Conservation (phyloP, 208 protist species). For the Trypanosoma theileri region DNA sequence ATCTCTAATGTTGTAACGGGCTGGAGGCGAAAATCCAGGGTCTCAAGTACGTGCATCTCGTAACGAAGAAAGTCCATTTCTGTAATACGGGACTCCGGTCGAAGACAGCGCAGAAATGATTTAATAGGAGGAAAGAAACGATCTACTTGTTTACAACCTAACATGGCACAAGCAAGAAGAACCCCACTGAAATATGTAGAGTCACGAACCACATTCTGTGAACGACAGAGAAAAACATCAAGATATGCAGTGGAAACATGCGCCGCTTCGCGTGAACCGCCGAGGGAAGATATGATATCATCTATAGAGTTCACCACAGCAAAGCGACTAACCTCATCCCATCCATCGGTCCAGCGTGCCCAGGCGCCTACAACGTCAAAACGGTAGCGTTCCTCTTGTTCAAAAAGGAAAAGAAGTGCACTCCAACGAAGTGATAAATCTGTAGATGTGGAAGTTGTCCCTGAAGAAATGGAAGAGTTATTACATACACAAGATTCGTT, state of each 20-base stretch:
- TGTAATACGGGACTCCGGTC: conserved; percentile 36
- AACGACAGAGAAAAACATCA: conserved; percentile 59
- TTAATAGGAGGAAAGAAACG: conserved; percentile 64
- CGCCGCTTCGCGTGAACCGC: conserved; percentile 56
- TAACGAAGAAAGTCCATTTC: conserved; percentile 52
- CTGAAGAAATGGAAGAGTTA: not conserved
- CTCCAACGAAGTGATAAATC: conserved; percentile 7
- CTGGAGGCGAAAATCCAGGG: conserved; percentile 28
- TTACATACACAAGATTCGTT: not conserved
- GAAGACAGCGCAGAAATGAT: conserved; percentile 53
- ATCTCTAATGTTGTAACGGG: conserved; percentile 44
- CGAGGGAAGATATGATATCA: conserved; percentile 61
- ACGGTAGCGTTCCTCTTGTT: conserved; percentile 35
- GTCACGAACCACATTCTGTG: conserved; percentile 17
- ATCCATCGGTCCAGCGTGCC: conserved; percentile 52
- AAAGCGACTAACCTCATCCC: conserved; percentile 45
- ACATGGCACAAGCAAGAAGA: conserved; percentile 71
- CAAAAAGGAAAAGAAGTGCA: conserved; percentile 12
- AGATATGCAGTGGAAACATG: conserved; percentile 66
- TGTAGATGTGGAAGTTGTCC: not conserved
- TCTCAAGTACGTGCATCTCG: conserved; percentile 39
- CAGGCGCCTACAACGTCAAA: conserved; percentile 48
- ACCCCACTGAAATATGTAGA: conserved; percentile 71
- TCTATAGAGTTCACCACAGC: conserved; percentile 77
- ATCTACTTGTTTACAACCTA: conserved; percentile 76